phyloP scores from a whole-genome alignment of 1,284 basidiomycete genomes.

The Cystobasidiaceae sp. region DNA sequence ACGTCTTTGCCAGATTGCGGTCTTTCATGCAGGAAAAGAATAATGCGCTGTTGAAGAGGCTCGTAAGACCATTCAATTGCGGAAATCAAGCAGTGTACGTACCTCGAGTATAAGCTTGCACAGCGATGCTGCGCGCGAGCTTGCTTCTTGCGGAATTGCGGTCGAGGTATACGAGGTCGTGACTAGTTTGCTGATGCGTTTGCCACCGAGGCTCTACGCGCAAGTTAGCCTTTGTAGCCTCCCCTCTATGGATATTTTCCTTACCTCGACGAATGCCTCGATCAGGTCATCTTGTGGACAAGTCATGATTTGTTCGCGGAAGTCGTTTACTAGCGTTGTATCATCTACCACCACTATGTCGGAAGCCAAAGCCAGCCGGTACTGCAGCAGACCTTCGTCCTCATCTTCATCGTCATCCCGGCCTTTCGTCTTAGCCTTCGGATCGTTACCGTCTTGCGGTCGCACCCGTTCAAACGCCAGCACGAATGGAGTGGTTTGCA shows the following conservation, averaged over 20 bases:
- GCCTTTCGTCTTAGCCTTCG: neutral
- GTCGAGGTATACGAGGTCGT: constrained; percentile 66
- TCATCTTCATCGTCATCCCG: constrained; percentile 42
- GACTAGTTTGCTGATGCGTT: constrained; percentile 64
- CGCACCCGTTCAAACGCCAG: constrained; percentile 46
- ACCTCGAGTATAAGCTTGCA: constrained; percentile 31
- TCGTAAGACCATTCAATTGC: neutral
- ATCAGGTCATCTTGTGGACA: constrained; percentile 87
- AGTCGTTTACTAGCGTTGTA: constrained; percentile 49
- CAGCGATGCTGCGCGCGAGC: neutral
- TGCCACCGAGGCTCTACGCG: constrained; percentile 45
- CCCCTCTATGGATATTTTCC: too few relatives aligned
- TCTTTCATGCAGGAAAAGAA: constrained; percentile 86
- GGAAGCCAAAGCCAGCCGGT: constrained; percentile 44
- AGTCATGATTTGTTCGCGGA: constrained; percentile 67
- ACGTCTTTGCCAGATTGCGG: constrained; percentile 59
- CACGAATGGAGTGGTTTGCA: constrained; percentile 46
- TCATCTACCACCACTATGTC: constrained; percentile 40
- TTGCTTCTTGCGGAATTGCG: constrained; percentile 44
- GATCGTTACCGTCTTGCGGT: constrained; percentile 32
- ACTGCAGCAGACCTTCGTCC: constrained; percentile 42
- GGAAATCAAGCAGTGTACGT: constrained; percentile 20
- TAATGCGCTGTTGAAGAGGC: constrained; percentile 78
- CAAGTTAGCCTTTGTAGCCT: neutral
- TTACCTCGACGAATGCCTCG: constrained; percentile 55